Evolutionary conservation across 805 yeast species (phyloP).

Genomic region (Saccharomycodes ludwigii): DNA sequence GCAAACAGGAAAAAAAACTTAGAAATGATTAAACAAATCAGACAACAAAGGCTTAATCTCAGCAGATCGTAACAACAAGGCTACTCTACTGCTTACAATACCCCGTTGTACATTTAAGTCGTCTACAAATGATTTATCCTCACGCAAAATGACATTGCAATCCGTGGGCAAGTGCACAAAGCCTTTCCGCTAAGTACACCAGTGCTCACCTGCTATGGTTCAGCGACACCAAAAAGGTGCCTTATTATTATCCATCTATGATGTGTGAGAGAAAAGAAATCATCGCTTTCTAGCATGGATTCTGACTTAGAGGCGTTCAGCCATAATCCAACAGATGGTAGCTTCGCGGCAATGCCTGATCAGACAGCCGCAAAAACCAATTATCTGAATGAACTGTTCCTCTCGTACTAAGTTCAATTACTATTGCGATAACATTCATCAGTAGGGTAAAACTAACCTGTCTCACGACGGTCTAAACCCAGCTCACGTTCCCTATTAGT

Average conservation of each 20-base stretch:
- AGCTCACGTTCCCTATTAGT: slow-evolving; percentile 34
- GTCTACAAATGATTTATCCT: slow-evolving; percentile 36
- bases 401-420: slow-evolving; percentile 34
- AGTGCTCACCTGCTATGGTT: slow-evolving; percentile 30
- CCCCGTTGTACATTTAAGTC: slow-evolving; percentile 36
- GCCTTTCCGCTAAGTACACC: slow-evolving; percentile 28
- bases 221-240: slow-evolving; percentile 28
- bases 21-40: slow-evolving; percentile 25
- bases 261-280: slow-evolving; percentile 30
- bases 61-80: slow-evolving; percentile 43
- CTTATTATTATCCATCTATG: slow-evolving; percentile 31
- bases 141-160: slow-evolving; percentile 33
- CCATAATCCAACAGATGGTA: slow-evolving; percentile 38
- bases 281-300: slow-evolving; percentile 41
- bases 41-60: slow-evolving; percentile 34
- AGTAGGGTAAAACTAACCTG: slow-evolving; percentile 34
- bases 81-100: slow-evolving; percentile 37
- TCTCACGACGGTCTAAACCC: slow-evolving; percentile 34
- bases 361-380: slow-evolving; percentile 35
- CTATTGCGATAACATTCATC: slow-evolving; percentile 28
- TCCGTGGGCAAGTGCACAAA: slow-evolving; percentile 29
- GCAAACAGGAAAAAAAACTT: no score
- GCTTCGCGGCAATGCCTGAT: slow-evolving; percentile 36
- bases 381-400: slow-evolving; percentile 36
- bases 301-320: slow-evolving; percentile 39